Percentiles rank a stretch among this genome's conserved stretches.
Conservation (phyloP, 2,329 filamentous ascomycete genomes). For the Apiospora aurea region DNA sequence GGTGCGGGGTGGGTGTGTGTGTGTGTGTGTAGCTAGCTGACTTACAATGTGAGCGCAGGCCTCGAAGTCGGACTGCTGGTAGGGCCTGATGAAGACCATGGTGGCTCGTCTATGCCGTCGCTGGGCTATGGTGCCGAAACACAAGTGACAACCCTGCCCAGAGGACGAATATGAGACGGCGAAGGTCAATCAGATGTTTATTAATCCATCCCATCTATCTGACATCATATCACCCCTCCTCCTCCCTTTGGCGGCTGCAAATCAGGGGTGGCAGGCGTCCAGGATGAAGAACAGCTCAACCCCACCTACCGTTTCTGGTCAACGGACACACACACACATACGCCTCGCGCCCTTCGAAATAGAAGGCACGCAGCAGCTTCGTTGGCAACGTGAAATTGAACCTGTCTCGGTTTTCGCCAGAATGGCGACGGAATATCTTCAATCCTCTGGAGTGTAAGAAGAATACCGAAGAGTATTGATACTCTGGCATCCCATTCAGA, state of each 20-base stretch:
- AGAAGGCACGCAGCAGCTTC: too few relatives aligned
- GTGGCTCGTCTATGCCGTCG: background rate
- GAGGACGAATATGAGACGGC: background rate
- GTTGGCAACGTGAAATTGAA: too few relatives aligned
- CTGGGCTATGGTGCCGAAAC: background rate
- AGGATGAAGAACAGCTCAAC: background rate
- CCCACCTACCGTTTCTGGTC: background rate
- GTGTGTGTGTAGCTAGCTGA: constrained; percentile 24
- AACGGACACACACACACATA: background rate
- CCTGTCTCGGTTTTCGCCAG: too few relatives aligned
- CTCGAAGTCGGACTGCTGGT: constrained; percentile 48
- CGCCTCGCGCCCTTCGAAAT: too few relatives aligned
- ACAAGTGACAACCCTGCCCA: too few relatives aligned
- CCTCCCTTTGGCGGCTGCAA: background rate
- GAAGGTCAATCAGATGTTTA: background rate
- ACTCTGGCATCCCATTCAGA: too few relatives aligned
- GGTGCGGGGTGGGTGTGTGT: background rate
- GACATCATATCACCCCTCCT: constrained; percentile 7
- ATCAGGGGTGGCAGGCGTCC: background rate
- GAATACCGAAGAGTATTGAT: too few relatives aligned
- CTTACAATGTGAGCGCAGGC: constrained; percentile 50
- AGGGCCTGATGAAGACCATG: constrained; percentile 56
- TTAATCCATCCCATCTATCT: background rate
- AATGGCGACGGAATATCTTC: too few relatives aligned
- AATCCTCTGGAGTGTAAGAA: too few relatives aligned